Conservation (phyloP, 169 alveolate genomes). For the Perkinsus olseni region DNA sequence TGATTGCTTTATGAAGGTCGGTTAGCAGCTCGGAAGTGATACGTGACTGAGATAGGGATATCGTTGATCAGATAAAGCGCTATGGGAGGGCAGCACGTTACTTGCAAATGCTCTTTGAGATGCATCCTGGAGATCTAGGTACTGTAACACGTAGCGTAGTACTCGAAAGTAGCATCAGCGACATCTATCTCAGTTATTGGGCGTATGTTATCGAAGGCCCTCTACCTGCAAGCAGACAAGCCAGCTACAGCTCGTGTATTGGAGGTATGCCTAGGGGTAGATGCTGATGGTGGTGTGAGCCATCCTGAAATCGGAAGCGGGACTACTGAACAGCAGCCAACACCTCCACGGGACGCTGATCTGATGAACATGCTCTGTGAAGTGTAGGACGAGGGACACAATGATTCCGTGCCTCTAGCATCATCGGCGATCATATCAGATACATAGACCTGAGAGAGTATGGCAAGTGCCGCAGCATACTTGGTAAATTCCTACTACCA, state of each 20-base stretch:
- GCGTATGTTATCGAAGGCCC: neutral
- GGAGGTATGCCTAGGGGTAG: neutral
- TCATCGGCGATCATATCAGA: neutral
- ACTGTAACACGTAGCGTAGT: neutral
- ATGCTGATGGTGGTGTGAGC: neutral
- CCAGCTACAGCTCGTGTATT: neutral
- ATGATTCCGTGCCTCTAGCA: neutral
- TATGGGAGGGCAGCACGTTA: neutral
- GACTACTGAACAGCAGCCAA: neutral
- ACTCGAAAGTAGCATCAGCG: neutral
- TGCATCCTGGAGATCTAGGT: neutral
- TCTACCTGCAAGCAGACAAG: neutral
- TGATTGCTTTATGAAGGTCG: neutral
- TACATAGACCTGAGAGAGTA: neutral
- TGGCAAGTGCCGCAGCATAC: neutral
- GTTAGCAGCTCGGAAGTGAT: neutral
- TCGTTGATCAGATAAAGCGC: neutral
- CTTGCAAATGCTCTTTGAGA: neutral
- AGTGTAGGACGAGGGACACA: neutral
- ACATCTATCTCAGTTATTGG: neutral
- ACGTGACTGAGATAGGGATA: neutral
- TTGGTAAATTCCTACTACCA: neutral
- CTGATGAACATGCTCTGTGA: neutral
- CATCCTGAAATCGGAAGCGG: neutral
- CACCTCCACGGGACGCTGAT: neutral